Conservation (phyloP, 225 moss, liverwort and hornwort genomes). For the Sphagnum contortum region DNA sequence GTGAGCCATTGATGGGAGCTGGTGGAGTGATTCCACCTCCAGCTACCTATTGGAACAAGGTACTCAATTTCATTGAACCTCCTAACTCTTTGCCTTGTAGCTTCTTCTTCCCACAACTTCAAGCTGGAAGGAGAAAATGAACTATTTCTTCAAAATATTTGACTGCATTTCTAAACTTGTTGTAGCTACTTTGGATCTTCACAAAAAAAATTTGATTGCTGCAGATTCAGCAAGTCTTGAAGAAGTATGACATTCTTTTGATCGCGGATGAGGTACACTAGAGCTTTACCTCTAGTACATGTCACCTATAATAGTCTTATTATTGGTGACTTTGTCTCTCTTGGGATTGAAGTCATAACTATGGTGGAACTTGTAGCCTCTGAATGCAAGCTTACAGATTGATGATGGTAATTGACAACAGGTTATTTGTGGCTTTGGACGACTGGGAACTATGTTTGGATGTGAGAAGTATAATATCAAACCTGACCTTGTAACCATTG, state of each 20-base stretch:
- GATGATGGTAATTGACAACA: slow-evolving; percentile 5
- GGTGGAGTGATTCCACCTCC: slow-evolving; percentile 99
- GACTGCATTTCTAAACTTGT: no score
- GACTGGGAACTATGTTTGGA: slow-evolving; percentile 94
- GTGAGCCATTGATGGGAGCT: slow-evolving; percentile 92
- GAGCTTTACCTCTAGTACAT: no score
- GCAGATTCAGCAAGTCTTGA: slow-evolving; percentile 89
- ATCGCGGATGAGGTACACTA: slow-evolving; percentile 86
- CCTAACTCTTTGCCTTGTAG: background rate
- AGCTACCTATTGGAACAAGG: slow-evolving; percentile 89
- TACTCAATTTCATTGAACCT: slow-evolving; percentile 5
- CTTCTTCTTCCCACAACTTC: background rate
- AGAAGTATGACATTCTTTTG: slow-evolving; percentile 97
- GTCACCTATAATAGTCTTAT: no score
- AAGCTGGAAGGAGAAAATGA: no score
- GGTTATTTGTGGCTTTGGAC: slow-evolving; percentile 93
- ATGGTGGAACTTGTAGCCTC: background rate
- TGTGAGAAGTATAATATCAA: slow-evolving; percentile 70
- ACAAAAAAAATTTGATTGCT: slow-evolving; percentile 1
- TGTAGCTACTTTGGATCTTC: no score
- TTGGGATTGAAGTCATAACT: background rate
- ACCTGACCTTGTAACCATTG: slow-evolving; percentile 78
- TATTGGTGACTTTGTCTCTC: slow-evolving; percentile 1
- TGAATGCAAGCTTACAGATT: no score
- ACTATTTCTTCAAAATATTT: no score